These are phyloP conservation scores for Rugonectria rugulosa DNA, from an alignment of 2,329 filamentous ascomycete species.

Conservation along the genomic window DNA sequence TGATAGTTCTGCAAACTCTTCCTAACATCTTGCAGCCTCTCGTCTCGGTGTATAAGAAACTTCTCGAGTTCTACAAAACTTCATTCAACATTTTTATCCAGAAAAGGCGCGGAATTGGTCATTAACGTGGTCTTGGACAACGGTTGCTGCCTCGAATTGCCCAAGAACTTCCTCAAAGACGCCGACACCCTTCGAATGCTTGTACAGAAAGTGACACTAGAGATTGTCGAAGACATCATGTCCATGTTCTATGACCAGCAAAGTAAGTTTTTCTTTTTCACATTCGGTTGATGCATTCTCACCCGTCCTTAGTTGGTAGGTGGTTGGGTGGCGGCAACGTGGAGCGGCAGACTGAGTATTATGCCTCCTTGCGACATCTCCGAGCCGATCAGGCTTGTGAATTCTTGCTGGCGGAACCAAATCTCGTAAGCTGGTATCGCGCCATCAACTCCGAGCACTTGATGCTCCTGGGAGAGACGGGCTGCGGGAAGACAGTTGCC, in stretches of 20 bases:
- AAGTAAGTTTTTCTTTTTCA: slow-evolving; percentile 4
- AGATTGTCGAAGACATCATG: slow-evolving; percentile 29
- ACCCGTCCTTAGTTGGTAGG: slow-evolving; percentile 5
- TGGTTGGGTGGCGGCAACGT: slow-evolving; percentile 18
- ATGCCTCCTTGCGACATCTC: slow-evolving; percentile 17
- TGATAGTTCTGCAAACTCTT: background rate
- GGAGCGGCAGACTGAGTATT: slow-evolving; percentile 18
- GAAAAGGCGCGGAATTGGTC: slow-evolving; percentile 25
- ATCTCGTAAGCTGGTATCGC: slow-evolving; percentile 21
- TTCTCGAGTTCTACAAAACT: slow-evolving; percentile 37
- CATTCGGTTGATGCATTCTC: background rate
- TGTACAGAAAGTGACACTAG: slow-evolving; percentile 35
- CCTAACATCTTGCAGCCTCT: slow-evolving; percentile 29
- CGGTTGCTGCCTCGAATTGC: slow-evolving; percentile 30
- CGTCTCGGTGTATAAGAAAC: slow-evolving; percentile 38
- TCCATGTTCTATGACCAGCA: slow-evolving; percentile 34
- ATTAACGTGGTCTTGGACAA: slow-evolving; percentile 30
- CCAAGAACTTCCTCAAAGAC: slow-evolving; percentile 37
- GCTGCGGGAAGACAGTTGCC: slow-evolving; percentile 29
- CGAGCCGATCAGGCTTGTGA: slow-evolving; percentile 25
- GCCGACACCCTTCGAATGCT: slow-evolving; percentile 36
- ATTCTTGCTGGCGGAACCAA: slow-evolving; percentile 14
- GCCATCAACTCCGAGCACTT: slow-evolving; percentile 19
- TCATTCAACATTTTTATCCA: slow-evolving; percentile 34
- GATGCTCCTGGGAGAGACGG: slow-evolving; percentile 28